Evolutionary conservation across 2,329 filamentous ascomycete genomes (phyloP).

Genomic region (Lasiodiplodia hormozganensis): DNA sequence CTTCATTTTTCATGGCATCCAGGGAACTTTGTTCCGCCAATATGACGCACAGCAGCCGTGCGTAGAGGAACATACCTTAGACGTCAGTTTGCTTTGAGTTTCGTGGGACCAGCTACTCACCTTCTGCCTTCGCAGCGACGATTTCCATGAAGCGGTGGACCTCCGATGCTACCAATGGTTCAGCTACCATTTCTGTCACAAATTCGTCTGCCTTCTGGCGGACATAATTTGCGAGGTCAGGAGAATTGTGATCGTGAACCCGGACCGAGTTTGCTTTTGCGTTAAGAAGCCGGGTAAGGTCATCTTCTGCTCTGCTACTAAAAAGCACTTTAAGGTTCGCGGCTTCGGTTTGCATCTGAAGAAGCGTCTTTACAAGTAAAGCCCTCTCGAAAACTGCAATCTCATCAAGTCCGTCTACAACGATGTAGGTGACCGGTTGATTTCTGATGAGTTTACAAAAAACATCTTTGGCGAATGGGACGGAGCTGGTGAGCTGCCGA

Average conservation of each 20-base stretch:
- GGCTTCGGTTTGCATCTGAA: neutral
- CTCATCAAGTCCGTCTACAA: neutral
- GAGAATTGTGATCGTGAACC: neutral
- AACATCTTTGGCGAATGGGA: neutral
- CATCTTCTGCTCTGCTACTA: neutral
- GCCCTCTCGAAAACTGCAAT: neutral
- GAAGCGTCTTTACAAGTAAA: neutral
- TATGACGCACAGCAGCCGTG: neutral
- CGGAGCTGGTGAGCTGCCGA: slow-evolving; percentile 31
- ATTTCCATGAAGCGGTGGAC: neutral
- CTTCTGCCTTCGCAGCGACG: neutral
- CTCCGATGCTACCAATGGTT: neutral
- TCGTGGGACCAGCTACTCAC: neutral
- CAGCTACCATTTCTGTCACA: neutral
- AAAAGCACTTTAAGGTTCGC: neutral
- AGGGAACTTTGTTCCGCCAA: neutral
- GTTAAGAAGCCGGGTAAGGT: neutral
- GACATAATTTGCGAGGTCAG: neutral
- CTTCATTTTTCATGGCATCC: neutral
- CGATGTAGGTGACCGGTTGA: neutral
- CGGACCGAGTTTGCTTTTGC: neutral
- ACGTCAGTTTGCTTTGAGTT: neutral
- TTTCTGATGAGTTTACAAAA: neutral
- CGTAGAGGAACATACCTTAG: neutral
- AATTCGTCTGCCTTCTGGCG: neutral